These are phyloP conservation scores for Reticulascus tulasneorum DNA, from an alignment of 2,329 filamentous ascomycete species.

Conservation along the genomic window DNA sequence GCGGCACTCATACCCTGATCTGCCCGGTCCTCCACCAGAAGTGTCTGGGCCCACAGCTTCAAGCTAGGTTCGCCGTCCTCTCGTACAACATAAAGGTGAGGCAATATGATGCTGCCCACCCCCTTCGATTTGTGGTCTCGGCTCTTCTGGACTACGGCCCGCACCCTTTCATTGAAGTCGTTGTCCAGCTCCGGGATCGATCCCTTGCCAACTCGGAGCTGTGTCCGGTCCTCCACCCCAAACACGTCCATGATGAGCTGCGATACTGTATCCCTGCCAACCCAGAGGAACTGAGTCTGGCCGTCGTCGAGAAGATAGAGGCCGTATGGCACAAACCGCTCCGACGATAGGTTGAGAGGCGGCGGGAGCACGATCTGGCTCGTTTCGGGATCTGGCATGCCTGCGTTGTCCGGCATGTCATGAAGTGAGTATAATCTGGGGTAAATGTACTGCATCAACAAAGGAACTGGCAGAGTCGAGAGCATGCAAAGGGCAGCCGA, in stretches of 20 bases:
- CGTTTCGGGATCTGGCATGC: slow-evolving; percentile 77
- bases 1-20: slow-evolving; percentile 90
- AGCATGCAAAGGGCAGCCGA: slow-evolving; percentile 89
- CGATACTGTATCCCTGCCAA: slow-evolving; percentile 87
- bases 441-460: slow-evolving; percentile 91
- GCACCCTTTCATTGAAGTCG: slow-evolving; percentile 93
- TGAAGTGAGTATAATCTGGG: slow-evolving; percentile 81
- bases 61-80: slow-evolving; percentile 95
- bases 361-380: slow-evolving; percentile 87
- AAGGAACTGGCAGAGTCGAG: slow-evolving; percentile 86
- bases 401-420: slow-evolving; percentile 94
- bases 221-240: slow-evolving; percentile 75
- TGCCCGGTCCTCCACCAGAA: slow-evolving; percentile 90
- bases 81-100: slow-evolving; percentile 87
- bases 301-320: slow-evolving; percentile 96
- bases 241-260: slow-evolving; percentile 89
- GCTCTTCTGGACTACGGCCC: slow-evolving; percentile 88
- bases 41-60: slow-evolving; percentile 93
- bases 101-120: slow-evolving; percentile 88
- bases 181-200: slow-evolving; percentile 83
- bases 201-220: slow-evolving; percentile 88
- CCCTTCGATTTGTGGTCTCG: slow-evolving; percentile 81
- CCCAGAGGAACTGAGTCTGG: slow-evolving; percentile 96
- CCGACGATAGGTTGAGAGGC: slow-evolving; percentile 80
- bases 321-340: slow-evolving; percentile 81